Evolutionary conservation across 1,284 basidiomycete species (phyloP).

Genomic region (Polyporus tsugae): DNA sequence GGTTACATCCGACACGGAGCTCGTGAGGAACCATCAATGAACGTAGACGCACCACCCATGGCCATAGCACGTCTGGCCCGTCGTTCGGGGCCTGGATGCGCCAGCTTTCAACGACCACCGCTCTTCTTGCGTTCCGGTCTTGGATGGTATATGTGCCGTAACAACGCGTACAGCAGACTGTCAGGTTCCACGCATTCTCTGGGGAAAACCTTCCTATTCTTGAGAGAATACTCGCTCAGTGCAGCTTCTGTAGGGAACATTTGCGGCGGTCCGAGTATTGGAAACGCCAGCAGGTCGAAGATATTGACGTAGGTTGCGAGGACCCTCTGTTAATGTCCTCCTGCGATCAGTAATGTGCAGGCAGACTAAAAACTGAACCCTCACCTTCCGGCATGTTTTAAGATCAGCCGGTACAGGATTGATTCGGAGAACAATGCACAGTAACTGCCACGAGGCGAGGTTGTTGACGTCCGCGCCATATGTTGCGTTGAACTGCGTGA

Average conservation of each 20-base stretch:
- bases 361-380: not conserved
- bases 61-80: too few species aligned
- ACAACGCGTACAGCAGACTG: not conserved
- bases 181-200: not conserved
- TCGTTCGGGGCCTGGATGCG: too few species aligned
- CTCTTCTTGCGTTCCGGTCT: not conserved
- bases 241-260: not conserved
- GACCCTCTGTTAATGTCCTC: not conserved
- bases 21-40: not conserved
- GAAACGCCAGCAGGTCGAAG: not conserved
- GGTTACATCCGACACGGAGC: not conserved
- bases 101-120: not conserved
- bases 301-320: not conserved
- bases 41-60: too few species aligned
- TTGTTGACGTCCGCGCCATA: constrained; percentile 47
- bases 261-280: not conserved
- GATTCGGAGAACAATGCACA: constrained; percentile 39
- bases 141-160: not conserved
- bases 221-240: not conserved
- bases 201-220: not conserved
- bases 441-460: constrained; percentile 43
- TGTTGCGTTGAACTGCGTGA: constrained; percentile 46
- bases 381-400: not conserved
- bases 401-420: constrained; percentile 19
- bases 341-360: not conserved